Conservation (phyloP, 139 green algal genomes). For the Deuterostichococcus epilithicus region DNA sequence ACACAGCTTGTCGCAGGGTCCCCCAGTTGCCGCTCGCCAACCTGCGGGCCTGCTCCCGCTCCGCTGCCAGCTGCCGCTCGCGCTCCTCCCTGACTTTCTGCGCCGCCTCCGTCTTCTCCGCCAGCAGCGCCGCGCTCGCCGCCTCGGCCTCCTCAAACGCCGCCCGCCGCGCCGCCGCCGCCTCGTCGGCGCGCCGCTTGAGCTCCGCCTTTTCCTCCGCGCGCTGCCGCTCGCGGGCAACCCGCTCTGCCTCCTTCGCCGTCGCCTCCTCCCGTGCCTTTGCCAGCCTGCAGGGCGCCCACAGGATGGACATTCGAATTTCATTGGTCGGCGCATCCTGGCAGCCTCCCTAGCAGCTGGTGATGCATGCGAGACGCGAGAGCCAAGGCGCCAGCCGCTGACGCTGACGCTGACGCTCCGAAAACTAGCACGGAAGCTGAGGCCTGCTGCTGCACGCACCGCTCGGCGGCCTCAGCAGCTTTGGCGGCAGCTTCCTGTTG, state of each 20-base stretch:
- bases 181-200: not conserved
- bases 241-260: not conserved
- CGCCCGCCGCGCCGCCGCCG: not conserved
- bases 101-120: conserved; percentile 1
- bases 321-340: too few relatives aligned
- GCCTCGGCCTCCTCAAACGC: conserved; percentile 8
- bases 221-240: not conserved
- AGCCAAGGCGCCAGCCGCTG: too few relatives aligned
- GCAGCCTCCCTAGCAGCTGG: too few relatives aligned
- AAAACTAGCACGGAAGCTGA: too few relatives aligned
- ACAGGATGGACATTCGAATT: too few relatives aligned
- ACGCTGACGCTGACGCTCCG: too few relatives aligned
- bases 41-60: not conserved
- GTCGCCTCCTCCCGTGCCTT: not conserved
- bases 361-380: too few relatives aligned
- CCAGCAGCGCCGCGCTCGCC: conserved; percentile 1
- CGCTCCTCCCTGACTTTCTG: not conserved
- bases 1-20: too few relatives aligned
- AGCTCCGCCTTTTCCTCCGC: not conserved
- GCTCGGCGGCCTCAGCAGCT: not conserved
- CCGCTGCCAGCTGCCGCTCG: not conserved
- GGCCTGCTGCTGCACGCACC: not conserved
- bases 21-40: not conserved
- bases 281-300: not conserved
- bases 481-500: not conserved